phyloP scores from a whole-genome alignment of 805 yeast species.

The Candida namnaoensis region DNA sequence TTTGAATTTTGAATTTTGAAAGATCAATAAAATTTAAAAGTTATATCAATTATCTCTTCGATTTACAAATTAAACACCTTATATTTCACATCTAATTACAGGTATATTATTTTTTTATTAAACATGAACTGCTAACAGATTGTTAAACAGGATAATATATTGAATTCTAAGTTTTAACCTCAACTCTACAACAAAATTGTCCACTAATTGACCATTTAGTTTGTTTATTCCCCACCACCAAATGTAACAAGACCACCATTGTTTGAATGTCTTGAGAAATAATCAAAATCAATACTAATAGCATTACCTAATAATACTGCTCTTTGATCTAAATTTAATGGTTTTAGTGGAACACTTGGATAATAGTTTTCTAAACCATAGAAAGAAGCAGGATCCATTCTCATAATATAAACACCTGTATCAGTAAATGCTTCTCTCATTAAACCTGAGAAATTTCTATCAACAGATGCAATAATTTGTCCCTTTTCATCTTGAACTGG shows the following conservation, averaged over 20 bases:
- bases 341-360: conserved; percentile 34
- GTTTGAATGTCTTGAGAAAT: conserved; percentile 82
- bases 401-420: conserved; percentile 81
- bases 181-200: too few relatives aligned
- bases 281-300: conserved; percentile 90
- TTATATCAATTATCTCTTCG: too few relatives aligned
- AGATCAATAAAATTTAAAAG: too few relatives aligned
- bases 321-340: conserved; percentile 67
- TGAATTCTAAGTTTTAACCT: too few relatives aligned
- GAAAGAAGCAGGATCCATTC: conserved; percentile 73
- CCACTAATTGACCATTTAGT: background rate
- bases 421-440: conserved; percentile 92
- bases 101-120: too few relatives aligned
- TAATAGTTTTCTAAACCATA: conserved; percentile 46
- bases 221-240: conserved; percentile 17
- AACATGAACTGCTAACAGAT: too few relatives aligned
- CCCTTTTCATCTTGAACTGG: conserved; percentile 58
- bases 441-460: conserved; percentile 91
- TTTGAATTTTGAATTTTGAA: too few relatives aligned
- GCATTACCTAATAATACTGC: conserved; percentile 85
- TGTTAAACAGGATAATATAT: too few relatives aligned
- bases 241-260: conserved; percentile 30
- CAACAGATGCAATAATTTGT: conserved; percentile 64
- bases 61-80: too few relatives aligned
- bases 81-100: too few relatives aligned